Conservation (phyloP, 2,329 filamentous ascomycete species). For the Cladosporium phlei region DNA sequence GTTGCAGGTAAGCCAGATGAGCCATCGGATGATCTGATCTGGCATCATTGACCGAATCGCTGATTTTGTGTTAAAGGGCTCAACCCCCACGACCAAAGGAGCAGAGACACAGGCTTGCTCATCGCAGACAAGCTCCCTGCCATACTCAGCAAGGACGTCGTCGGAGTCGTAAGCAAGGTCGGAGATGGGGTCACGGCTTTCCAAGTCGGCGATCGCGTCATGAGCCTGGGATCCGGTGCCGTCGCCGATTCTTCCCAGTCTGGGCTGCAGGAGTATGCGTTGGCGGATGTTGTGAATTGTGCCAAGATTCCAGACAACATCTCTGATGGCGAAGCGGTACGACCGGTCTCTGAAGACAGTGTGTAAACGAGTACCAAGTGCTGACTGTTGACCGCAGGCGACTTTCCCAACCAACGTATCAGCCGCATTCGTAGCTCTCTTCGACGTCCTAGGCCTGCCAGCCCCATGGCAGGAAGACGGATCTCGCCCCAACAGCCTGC, state of each 20-base stretch:
- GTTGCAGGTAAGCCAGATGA: neutral
- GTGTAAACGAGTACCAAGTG: neutral
- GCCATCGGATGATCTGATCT: no score
- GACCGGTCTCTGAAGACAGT: neutral
- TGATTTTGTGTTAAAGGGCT: neutral
- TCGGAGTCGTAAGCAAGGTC: neutral
- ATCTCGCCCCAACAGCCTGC: neutral
- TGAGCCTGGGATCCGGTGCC: neutral
- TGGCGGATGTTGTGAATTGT: constrained; percentile 5
- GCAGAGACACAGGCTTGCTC: constrained; percentile 1
- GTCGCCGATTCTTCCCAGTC: constrained; percentile 7
- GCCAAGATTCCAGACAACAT: constrained; percentile 2
- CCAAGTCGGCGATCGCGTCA: neutral
- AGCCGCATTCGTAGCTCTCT: neutral
- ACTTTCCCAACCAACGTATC: neutral
- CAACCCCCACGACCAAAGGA: constrained; percentile 5
- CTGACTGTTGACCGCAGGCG: neutral
- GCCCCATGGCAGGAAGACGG: neutral
- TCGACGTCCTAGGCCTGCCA: neutral
- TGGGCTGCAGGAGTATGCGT: constrained; percentile 1
- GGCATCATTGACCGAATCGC: neutral
- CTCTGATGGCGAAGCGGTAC: constrained; percentile 1
- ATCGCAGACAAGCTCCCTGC: constrained; percentile 4
- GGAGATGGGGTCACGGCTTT: neutral
- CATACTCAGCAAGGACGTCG: constrained; percentile 5